Evolutionary conservation across 2,329 filamentous ascomycete genomes (phyloP).

Genomic region (Cercospora beticola): DNA sequence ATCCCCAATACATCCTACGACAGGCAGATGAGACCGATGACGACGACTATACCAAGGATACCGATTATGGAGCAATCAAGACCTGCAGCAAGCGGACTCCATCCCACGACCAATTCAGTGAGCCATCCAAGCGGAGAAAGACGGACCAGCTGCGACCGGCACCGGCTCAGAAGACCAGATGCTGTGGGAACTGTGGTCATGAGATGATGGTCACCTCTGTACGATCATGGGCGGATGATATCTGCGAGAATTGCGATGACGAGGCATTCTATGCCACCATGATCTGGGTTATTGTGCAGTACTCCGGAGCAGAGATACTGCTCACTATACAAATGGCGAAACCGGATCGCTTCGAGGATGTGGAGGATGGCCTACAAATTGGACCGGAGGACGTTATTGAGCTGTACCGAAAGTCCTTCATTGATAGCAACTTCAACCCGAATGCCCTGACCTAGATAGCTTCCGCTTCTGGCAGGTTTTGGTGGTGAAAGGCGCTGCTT

Average conservation of each 20-base stretch:
- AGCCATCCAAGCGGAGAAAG: background rate
- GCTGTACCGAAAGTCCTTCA: background rate
- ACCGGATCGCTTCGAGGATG: background rate
- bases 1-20: background rate
- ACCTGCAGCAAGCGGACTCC: background rate
- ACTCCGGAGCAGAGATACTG: background rate
- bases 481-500: background rate
- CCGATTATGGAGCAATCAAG: background rate
- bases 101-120: background rate
- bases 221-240: background rate
- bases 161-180: background rate
- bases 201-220: background rate
- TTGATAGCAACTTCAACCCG: background rate
- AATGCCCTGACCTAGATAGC: slow-evolving; percentile 2
- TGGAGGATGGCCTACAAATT: background rate
- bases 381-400: background rate
- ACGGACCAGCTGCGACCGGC: background rate
- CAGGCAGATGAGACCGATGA: background rate
- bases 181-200: background rate
- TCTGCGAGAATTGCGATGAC: background rate
- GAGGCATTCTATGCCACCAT: background rate
- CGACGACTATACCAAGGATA: background rate
- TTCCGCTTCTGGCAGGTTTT: background rate
- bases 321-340: slow-evolving; percentile 1
- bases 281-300: background rate